phyloP scores from a whole-genome alignment of 176 grass and related monocot genomes.

The Puya raimondii region DNA sequence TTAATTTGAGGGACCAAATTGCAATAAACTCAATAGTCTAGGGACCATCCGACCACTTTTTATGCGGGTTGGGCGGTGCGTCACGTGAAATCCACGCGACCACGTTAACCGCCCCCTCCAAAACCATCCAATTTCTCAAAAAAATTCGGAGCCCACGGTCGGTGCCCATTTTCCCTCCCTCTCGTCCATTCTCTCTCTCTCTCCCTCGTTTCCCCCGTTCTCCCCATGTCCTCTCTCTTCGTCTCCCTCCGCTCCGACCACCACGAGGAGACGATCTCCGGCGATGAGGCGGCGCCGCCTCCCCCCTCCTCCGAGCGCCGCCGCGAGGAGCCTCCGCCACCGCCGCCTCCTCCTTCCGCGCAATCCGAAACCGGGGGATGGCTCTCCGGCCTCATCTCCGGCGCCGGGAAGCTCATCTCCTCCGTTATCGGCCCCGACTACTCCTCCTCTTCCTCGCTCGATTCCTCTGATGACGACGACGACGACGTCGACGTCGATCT shows the following conservation, averaged over 20 bases:
- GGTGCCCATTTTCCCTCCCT: not conserved
- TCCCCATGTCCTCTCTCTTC: constrained; percentile 13
- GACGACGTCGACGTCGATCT: constrained; percentile 18
- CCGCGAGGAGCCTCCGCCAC: constrained; percentile 12
- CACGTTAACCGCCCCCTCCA: not conserved
- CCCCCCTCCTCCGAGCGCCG: constrained; percentile 3
- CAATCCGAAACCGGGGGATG: constrained; percentile 22
- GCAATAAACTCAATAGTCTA: no score
- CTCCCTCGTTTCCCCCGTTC: not conserved
- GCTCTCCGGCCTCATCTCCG: constrained; percentile 49
- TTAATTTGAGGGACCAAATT: no score
- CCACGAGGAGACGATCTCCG: constrained; percentile 7
- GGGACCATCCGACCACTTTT: not conserved
- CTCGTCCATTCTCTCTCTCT: constrained; percentile 8
- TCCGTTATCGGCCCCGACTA: constrained; percentile 51
- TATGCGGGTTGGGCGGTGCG: not conserved
- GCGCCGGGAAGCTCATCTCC: constrained; percentile 55
- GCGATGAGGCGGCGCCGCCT: constrained; percentile 8
- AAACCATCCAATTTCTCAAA: not conserved
- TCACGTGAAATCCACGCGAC: not conserved
- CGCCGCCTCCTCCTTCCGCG: constrained; percentile 3
- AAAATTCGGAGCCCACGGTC: not conserved
- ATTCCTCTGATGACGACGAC: constrained; percentile 11
- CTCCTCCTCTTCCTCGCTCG: constrained; percentile 11
- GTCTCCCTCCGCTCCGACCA: constrained; percentile 1